These are phyloP conservation scores for Fusarium humuli DNA, from an alignment of 2,329 filamentous ascomycete species.

Conservation along the genomic window DNA sequence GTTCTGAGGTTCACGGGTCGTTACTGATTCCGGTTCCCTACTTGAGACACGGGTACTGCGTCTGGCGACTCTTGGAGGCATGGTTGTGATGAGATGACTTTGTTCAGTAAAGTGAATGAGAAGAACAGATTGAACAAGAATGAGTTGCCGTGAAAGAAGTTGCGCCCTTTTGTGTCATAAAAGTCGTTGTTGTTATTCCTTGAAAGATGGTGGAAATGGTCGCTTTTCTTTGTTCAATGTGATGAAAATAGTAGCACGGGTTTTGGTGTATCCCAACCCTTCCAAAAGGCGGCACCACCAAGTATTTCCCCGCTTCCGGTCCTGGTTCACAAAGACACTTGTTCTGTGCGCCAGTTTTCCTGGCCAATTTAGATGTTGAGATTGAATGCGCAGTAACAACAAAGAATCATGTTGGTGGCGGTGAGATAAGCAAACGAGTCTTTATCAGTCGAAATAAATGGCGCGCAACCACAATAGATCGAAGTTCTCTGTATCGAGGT, in stretches of 20 bases:
- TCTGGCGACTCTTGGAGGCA: slow-evolving; percentile 43
- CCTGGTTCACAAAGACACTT: slow-evolving; percentile 20
- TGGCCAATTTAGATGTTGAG: slow-evolving; percentile 36
- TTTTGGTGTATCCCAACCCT: slow-evolving; percentile 11
- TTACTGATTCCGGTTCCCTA: slow-evolving; percentile 34
- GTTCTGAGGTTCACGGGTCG: slow-evolving; percentile 15
- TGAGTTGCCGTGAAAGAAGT: slow-evolving; percentile 9
- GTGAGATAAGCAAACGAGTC: slow-evolving; percentile 17
- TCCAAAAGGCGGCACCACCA: slow-evolving; percentile 7
- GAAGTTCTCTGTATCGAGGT: not conserved
- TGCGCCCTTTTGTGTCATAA: slow-evolving; percentile 37
- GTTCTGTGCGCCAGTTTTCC: slow-evolving; percentile 21
- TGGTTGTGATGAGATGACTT: slow-evolving; percentile 16
- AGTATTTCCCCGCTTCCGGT: slow-evolving; percentile 11
- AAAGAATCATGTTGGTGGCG: slow-evolving; percentile 47
- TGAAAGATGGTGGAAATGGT: slow-evolving; percentile 1
- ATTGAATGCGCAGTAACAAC: slow-evolving; percentile 33
- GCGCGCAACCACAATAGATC: not conserved
- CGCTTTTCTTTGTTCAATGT: slow-evolving; percentile 30
- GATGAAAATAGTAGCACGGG: slow-evolving; percentile 39
- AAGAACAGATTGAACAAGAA: slow-evolving; percentile 14
- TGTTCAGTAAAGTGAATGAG: not conserved
- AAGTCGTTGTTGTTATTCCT: slow-evolving; percentile 18
- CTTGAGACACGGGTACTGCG: slow-evolving; percentile 36
- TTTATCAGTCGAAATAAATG: not conserved